Conservation (phyloP, 2,329 filamentous ascomycete genomes). For the Bipolaris victoriae region DNA sequence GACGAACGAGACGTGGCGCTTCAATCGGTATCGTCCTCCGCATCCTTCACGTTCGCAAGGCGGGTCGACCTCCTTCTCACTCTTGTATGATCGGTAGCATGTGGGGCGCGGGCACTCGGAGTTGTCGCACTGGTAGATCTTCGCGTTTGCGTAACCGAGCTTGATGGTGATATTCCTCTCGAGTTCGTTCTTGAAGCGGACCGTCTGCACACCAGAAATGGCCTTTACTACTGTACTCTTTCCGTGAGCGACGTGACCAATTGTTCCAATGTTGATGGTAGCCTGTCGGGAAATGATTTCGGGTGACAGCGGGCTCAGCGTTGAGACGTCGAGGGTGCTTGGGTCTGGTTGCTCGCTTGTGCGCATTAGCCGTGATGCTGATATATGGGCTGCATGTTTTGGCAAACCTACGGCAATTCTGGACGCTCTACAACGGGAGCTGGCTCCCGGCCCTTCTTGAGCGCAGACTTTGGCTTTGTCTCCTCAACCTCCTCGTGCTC, state of each 20-base stretch:
- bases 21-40: conserved; percentile 80
- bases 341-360: conserved; percentile 83
- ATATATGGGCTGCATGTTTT: neutral
- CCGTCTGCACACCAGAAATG: conserved; percentile 97
- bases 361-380: conserved; percentile 27
- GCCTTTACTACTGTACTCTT: conserved; percentile 99
- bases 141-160: conserved; percentile 98
- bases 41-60: conserved; percentile 95
- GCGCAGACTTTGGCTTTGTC: conserved; percentile 71
- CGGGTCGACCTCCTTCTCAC: conserved; percentile 97
- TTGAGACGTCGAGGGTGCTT: conserved; percentile 81
- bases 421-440: conserved; percentile 66
- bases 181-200: conserved; percentile 99
- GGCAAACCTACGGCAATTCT: conserved; percentile 62
- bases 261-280: conserved; percentile 98
- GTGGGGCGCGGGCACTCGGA: conserved; percentile 87
- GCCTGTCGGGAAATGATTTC: conserved; percentile 98
- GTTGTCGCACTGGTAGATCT: conserved; percentile 99
- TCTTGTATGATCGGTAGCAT: conserved; percentile 97
- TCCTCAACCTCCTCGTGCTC: conserved; percentile 76
- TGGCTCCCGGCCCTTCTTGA: conserved; percentile 76
- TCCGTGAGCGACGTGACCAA: conserved; percentile 98
- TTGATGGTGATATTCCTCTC: conserved; percentile 99
- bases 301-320: conserved; percentile 82
- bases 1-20: conserved; percentile 76